Evolutionary conservation across 225 moss, liverwort and hornwort genomes (phyloP), one percentile per base, ranked within the genome.

Genomic region (Asterella californica): DNA sequence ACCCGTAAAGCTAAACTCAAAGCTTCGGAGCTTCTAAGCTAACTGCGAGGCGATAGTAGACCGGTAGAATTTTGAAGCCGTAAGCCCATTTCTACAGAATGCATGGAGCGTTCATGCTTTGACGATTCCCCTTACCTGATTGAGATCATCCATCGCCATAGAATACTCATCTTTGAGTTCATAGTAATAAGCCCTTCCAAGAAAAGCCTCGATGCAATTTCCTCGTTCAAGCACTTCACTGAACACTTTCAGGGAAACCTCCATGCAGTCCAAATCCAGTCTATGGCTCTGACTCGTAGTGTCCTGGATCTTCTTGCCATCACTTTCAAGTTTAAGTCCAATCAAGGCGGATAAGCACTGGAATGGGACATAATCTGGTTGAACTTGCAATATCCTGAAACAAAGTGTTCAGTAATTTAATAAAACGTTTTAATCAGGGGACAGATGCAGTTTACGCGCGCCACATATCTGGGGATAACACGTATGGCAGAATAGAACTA

Each of bases 271-370:
- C 89, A 83, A 87, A 78, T 90, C 79, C 34, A 87, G 33, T 25
- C 7, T 77, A 30, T 74, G 76, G 60, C 30, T 73, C n/a, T 47
- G 47, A 52, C 33, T 57, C 21, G 54, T 53, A 24, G 7, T 75
- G 32, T 80, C 77, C 22, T 22, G 24, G 33, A 37, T 34, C 61
- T 50, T 79, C 53, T 82, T 79, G 53, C 84, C 77, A 78, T 81
- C 61, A n/a, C 84, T 88, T 45, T 84, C 84, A 53, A 70, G 80
- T 70, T 72, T 69, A 27, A 94, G 72, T 57, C 81, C 82, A 45
- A 92, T 84, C 94, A 92, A 94, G 22, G 87, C 92, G 75, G 83
- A 85, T 57, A 94, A 79, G 76, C 94, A 94, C 70, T 90, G 89
- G 76, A 90, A 93, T 55, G 91, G 90, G 48, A 73, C 84, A 82